These are phyloP conservation scores for Diaporthe caulivora DNA, from an alignment of 2,329 filamentous ascomycete genomes.

Conservation along the genomic window DNA sequence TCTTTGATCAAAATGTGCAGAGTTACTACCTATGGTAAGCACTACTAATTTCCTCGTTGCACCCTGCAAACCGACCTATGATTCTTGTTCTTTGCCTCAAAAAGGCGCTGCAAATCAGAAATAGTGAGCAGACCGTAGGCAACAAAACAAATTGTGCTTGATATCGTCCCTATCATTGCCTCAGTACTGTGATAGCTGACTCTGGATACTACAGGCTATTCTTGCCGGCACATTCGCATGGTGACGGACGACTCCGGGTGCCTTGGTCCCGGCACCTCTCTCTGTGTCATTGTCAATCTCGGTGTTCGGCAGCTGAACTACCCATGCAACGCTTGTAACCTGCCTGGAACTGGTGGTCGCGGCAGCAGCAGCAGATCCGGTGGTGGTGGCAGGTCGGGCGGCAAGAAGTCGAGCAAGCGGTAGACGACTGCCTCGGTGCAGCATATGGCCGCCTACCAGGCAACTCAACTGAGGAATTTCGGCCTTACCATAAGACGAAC, in stretches of 20 bases:
- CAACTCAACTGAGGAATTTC: neutral
- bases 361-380: neutral
- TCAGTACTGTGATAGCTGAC: neutral
- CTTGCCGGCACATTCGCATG: neutral
- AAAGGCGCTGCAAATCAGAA: neutral
- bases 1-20: neutral
- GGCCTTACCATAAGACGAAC: no score
- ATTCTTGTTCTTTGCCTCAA: neutral
- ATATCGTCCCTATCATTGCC: neutral
- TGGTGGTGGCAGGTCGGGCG: neutral
- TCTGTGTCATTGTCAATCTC: neutral
- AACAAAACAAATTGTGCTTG: neutral
- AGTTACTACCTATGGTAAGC: neutral
- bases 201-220: neutral
- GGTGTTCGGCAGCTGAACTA: neutral
- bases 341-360: neutral
- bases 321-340: neutral
- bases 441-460: neutral
- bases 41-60: neutral
- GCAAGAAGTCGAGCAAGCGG: neutral
- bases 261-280: neutral
- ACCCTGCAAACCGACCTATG: neutral
- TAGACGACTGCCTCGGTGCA: neutral
- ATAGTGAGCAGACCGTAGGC: neutral
- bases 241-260: neutral